Evolutionary conservation across 805 yeast species (phyloP).

Genomic region (Lachancea meyersii): DNA sequence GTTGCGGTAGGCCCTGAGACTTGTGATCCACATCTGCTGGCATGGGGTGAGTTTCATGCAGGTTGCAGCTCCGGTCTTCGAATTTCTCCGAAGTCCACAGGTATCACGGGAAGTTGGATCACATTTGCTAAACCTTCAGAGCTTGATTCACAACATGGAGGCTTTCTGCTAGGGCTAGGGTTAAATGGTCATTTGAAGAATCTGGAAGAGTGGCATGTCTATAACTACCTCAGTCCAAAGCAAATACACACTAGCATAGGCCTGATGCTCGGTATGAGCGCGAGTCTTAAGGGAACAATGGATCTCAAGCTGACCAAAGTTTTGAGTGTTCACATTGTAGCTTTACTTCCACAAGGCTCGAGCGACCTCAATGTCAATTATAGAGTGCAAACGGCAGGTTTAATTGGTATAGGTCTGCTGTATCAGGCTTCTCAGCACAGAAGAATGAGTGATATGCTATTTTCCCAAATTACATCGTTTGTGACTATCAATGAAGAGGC

Average conservation of each 20-base stretch:
- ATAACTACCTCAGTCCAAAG: slow-evolving; percentile 86
- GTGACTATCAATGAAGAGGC: slow-evolving; percentile 50
- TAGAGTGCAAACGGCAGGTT: slow-evolving; percentile 84
- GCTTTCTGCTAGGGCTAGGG: slow-evolving; percentile 88
- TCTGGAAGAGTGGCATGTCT: slow-evolving; percentile 94
- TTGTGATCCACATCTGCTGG: slow-evolving; percentile 43
- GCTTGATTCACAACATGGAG: slow-evolving; percentile 82
- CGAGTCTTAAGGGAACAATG: slow-evolving; percentile 76
- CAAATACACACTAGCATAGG: slow-evolving; percentile 82
- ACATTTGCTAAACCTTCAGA: slow-evolving; percentile 72
- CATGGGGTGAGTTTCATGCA: slow-evolving; percentile 89
- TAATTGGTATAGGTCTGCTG: slow-evolving; percentile 82
- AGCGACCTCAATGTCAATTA: slow-evolving; percentile 78
- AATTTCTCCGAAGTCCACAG: slow-evolving; percentile 59
- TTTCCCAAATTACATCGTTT: slow-evolving; percentile 53
- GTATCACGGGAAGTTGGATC: slow-evolving; percentile 78
- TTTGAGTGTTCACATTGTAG: slow-evolving; percentile 86
- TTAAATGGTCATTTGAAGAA: slow-evolving; percentile 78
- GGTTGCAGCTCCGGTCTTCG: slow-evolving; percentile 86
- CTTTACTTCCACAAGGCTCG: slow-evolving; percentile 85
- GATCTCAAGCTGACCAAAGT: slow-evolving; percentile 85
- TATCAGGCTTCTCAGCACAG: slow-evolving; percentile 75
- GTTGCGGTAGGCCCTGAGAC: slow-evolving; percentile 52
- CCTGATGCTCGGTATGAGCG: slow-evolving; percentile 83
- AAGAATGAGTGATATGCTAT: slow-evolving; percentile 73